Evolutionary conservation across 768 basidiomycete species (phyloP).

Genomic region (Peribolospora kevripleyi): DNA sequence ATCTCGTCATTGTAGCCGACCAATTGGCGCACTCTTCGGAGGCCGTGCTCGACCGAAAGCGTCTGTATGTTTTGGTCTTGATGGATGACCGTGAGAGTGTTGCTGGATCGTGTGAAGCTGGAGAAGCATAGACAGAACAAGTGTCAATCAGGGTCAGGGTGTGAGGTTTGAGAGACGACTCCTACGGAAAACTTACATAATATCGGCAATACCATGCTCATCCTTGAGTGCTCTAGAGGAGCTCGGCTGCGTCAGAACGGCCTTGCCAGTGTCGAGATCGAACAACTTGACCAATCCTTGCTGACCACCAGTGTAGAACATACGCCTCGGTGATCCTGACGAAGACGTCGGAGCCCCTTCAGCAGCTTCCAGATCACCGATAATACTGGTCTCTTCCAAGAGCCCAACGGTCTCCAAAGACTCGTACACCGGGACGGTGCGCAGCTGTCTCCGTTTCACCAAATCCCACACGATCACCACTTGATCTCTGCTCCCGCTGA

Average conservation of each 20-base stretch:
- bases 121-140: constrained; percentile 5
- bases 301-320: constrained; percentile 75
- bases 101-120: constrained; percentile 44
- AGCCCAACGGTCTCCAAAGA: constrained; percentile 13
- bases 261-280: constrained; percentile 43
- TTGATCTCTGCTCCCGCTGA: constrained; percentile 78
- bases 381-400: constrained; percentile 1
- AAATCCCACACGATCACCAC: constrained; percentile 87
- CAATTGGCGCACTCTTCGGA: constrained; percentile 41
- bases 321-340: constrained; percentile 18
- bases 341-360: too few species aligned
- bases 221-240: constrained; percentile 29
- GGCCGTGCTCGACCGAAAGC: constrained; percentile 43
- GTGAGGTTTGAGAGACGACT: not conserved
- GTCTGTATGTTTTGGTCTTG: constrained; percentile 91
- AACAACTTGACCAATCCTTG: constrained; percentile 66
- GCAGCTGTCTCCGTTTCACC: constrained; percentile 21
- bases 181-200: constrained; percentile 36
- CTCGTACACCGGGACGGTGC: constrained; percentile 20
- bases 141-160: constrained; percentile 6
- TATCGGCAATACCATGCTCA: constrained; percentile 62
- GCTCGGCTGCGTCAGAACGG: constrained; percentile 24
- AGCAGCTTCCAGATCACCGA: too few species aligned
- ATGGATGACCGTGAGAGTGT: constrained; percentile 55
- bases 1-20: constrained; percentile 98